A percentile compares a stretch with the other conserved stretches of the same genome.
phyloP scores from a whole-genome alignment of 2,329 filamentous ascomycete genomes.

The Penicillium sp. region DNA sequence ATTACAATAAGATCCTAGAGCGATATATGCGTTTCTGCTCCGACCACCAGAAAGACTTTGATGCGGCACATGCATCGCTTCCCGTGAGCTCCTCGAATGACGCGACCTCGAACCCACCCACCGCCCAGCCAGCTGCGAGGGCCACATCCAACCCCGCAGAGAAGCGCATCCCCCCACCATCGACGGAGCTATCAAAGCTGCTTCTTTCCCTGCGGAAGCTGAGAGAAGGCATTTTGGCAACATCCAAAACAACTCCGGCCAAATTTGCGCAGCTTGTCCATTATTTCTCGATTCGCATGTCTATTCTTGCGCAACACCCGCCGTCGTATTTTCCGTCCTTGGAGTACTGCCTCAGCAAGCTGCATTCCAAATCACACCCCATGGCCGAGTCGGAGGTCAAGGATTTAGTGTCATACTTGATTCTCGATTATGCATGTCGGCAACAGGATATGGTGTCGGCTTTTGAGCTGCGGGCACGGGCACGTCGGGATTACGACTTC shows the following conservation, averaged over 20 bases:
- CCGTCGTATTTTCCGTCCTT: conserved; percentile 91
- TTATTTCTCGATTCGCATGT: conserved; percentile 84
- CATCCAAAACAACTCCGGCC: conserved; percentile 69
- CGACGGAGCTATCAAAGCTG: conserved; percentile 70
- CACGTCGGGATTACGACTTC: conserved; percentile 55
- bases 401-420: conserved; percentile 77
- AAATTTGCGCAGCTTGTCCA: conserved; percentile 86
- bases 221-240: conserved; percentile 78
- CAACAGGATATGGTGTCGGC: conserved; percentile 74
- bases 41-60: conserved; percentile 69
- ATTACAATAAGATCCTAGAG: conserved; percentile 84
- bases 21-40: conserved; percentile 90
- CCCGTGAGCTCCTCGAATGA: conserved; percentile 39
- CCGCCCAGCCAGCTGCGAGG: conserved; percentile 25
- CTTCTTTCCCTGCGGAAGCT: conserved; percentile 87
- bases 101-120: conserved; percentile 42
- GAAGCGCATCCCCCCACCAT: conserved; percentile 42
- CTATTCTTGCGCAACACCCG: conserved; percentile 76
- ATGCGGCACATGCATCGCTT: conserved; percentile 72
- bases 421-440: conserved; percentile 87
- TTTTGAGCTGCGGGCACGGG: conserved; percentile 61
- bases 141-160: conserved; percentile 16
- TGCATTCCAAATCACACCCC: conserved; percentile 65
- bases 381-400: conserved; percentile 71
- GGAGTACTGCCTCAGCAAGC: conserved; percentile 70